Percentiles rank a stretch among this genome's conserved stretches.
Conservation (phyloP, 208 protist genomes). For the Naegleria fowleri region DNA sequence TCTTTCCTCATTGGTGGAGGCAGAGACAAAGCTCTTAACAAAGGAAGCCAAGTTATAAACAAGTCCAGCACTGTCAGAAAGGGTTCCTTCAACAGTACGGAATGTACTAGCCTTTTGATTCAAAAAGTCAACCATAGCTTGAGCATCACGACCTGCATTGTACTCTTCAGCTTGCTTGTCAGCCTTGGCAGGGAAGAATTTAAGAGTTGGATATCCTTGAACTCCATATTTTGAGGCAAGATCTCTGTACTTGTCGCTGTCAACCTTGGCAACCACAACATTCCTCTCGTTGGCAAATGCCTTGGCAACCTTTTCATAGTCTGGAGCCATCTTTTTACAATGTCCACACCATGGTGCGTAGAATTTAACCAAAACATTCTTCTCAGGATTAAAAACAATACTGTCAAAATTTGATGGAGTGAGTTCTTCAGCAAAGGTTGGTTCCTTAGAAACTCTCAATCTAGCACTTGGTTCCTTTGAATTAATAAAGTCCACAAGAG, state of each 20-base stretch:
- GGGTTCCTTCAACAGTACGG: background rate
- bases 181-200: conserved; percentile 50
- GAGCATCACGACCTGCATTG: background rate
- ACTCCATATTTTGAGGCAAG: conserved; percentile 30
- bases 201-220: conserved; percentile 56
- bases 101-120: background rate
- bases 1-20: background rate
- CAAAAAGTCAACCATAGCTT: background rate
- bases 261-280: conserved; percentile 71
- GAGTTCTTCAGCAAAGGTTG: conserved; percentile 54
- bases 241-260: conserved; percentile 54
- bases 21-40: background rate
- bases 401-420: conserved; percentile 62
- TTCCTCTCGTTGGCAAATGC: conserved; percentile 50
- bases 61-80: background rate
- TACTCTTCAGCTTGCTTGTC: conserved; percentile 10
- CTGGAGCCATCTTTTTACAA: conserved; percentile 63
- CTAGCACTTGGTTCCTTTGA: background rate
- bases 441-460: conserved; percentile 35
- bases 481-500: conserved; percentile 62
- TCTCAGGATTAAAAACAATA: conserved; percentile 65
- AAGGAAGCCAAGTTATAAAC: background rate
- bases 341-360: conserved; percentile 94
- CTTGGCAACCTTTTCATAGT: conserved; percentile 32
- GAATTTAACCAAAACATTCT: conserved; percentile 89